A percentile compares a stretch with the other conserved stretches of the same genome.
phyloP scores from a whole-genome alignment of 345 rosid genomes.

The Rhodamnia rubescens region DNA sequence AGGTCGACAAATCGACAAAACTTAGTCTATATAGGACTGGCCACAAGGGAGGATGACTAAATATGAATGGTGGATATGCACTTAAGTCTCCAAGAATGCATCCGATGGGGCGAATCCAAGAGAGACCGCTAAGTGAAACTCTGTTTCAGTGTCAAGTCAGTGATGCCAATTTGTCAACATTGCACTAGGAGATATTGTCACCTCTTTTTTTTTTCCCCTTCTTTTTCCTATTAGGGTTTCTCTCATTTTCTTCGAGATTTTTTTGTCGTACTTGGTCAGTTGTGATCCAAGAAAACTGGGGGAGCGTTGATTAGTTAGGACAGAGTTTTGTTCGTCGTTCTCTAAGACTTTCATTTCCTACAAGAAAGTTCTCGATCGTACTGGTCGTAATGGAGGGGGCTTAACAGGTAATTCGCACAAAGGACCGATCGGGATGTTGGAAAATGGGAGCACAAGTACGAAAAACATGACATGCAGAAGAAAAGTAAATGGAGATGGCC shows the following conservation, averaged over 20 bases:
- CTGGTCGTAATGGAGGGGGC: not conserved
- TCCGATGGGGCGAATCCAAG: not conserved
- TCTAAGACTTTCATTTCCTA: not conserved
- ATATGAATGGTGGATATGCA: not conserved
- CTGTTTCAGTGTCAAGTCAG: not conserved
- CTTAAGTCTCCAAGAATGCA: not conserved
- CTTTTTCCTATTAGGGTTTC: not conserved
- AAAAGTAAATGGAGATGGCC: not conserved
- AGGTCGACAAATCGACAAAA: not conserved
- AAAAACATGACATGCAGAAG: not conserved
- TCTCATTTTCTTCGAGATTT: not conserved
- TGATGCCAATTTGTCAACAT: not conserved
- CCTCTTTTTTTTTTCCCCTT: no score
- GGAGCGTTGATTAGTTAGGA: not conserved
- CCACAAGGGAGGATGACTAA: not conserved
- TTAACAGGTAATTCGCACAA: not conserved
- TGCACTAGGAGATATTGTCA: not conserved
- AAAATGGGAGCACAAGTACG: not conserved
- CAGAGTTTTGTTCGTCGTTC: not conserved
- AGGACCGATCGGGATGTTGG: not conserved
- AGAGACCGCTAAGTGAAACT: not conserved
- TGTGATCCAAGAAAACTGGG: not conserved
- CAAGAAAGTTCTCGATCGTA: not conserved
- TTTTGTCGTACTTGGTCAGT: not conserved
- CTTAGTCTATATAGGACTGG: not conserved